phyloP scores from a whole-genome alignment of 345 rosid genomes.

The Eucalyptus pumila region DNA sequence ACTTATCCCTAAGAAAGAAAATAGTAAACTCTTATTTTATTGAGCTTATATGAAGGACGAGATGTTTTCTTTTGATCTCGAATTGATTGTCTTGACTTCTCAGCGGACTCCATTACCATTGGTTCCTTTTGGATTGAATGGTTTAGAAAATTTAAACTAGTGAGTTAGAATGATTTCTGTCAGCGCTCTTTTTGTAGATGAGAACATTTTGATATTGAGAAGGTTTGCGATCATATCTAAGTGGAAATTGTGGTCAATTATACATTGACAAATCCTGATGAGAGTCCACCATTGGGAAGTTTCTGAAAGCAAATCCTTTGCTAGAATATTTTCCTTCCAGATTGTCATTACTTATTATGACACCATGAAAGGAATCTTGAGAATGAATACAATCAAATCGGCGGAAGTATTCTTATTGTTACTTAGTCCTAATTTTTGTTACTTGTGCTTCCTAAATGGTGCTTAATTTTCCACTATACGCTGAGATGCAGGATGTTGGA shows the following conservation, averaged over 20 bases:
- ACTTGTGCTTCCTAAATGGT: background rate
- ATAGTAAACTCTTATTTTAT: background rate
- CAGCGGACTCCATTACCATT: background rate
- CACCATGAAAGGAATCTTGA: background rate
- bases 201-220: background rate
- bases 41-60: background rate
- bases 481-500: slow-evolving; percentile 36
- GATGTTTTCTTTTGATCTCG: background rate
- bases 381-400: background rate
- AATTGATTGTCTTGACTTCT: background rate
- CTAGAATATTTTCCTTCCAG: background rate
- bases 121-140: background rate
- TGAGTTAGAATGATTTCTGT: background rate
- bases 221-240: background rate
- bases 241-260: background rate
- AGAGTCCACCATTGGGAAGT: background rate
- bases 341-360: background rate
- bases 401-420: background rate
- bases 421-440: background rate
- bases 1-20: background rate
- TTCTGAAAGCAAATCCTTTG: background rate
- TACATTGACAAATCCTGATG: background rate
- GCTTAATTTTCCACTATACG: slow-evolving; percentile 8
- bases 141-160: background rate
- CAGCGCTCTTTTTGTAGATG: background rate